Evolutionary conservation across 352 stramenopile species (phyloP), one percentile per base, ranked within the genome.

Genomic region (Globisporangium alternatum): DNA sequence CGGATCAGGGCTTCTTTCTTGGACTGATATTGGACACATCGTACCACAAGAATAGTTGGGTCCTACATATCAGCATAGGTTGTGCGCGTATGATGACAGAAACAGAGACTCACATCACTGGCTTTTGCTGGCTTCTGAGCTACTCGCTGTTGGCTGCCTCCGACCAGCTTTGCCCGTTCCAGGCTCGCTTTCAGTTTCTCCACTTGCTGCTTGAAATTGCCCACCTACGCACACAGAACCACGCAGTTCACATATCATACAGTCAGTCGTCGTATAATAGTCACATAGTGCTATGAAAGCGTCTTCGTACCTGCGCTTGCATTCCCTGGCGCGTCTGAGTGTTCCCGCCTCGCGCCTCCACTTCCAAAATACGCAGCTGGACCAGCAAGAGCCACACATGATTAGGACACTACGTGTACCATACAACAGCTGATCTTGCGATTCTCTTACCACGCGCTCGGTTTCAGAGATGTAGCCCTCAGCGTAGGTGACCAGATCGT

Each of bases 161-260:
- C 82, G 51, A 93, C 80, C 44, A 95, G 77, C 61, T 89, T 88
- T 37, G 81, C 83, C 55, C 81, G 80, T 31, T 91, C 80, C 31
- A 95, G 60, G 48, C 81, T 83, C 19, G 81, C 80, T 67, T 95
- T 95, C 62, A 95, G 83, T 71, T 91, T 90, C 60, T 91, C 83
- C 43, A 93, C 66, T 43, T 91, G 78, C 43, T 81, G 89, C 67
- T 89, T 89, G 70, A 83, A 91, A 35, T 71, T 86, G n/a, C 80
- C 81, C 43, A 94, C 64, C 74, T 91, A 44, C 19, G 53, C 17
- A 15, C 25, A 28, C 25, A 28, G 25, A 28, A 28, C 25, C 25
- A 28, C 17, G 25, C 35, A 54, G 41, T 47, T 47, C 5, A 21
- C 33, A 49, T 33, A 19, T 35, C 41, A 28, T 25, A 45, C 25